phyloP scores from a whole-genome alignment of 179 eudicot genomes.

The Patellifolia procumbens region DNA sequence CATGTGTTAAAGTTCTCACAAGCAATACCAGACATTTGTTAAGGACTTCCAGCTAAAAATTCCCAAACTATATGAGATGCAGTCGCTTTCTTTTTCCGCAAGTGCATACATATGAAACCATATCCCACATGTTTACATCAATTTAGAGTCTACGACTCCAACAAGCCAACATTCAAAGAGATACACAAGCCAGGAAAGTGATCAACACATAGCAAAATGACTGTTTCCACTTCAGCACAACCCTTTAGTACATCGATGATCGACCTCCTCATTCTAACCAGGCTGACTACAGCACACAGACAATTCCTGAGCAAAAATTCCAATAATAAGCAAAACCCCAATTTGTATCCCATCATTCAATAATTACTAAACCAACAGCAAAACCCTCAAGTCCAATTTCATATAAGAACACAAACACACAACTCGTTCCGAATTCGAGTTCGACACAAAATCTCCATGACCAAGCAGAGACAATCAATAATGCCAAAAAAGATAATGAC shows the following conservation, averaged over 20 bases:
- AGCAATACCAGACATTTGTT: background rate
- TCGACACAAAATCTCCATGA: background rate
- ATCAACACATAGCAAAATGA: background rate
- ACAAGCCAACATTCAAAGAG: background rate
- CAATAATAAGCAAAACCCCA: no score
- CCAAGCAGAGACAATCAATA: background rate
- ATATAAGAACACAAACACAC: background rate
- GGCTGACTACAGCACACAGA: background rate
- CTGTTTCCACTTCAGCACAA: background rate
- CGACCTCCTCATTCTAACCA: background rate
- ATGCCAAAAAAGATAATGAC: background rate
- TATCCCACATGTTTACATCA: background rate
- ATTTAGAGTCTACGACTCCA: background rate
- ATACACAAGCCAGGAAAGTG: background rate
- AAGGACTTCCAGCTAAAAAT: background rate
- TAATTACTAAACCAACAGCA: background rate
- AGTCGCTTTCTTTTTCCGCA: background rate
- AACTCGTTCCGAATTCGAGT: background rate
- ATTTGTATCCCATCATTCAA: background rate
- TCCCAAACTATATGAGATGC: background rate
- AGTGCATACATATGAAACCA: background rate
- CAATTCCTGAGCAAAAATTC: background rate
- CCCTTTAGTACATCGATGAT: background rate
- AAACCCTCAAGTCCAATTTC: background rate
- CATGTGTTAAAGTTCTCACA: background rate